Percentiles rank a stretch among this genome's conserved stretches.
These are phyloP conservation scores for Fomitopsis betulina DNA, from an alignment of 1,284 basidiomycete species.

Conservation along the genomic window DNA sequence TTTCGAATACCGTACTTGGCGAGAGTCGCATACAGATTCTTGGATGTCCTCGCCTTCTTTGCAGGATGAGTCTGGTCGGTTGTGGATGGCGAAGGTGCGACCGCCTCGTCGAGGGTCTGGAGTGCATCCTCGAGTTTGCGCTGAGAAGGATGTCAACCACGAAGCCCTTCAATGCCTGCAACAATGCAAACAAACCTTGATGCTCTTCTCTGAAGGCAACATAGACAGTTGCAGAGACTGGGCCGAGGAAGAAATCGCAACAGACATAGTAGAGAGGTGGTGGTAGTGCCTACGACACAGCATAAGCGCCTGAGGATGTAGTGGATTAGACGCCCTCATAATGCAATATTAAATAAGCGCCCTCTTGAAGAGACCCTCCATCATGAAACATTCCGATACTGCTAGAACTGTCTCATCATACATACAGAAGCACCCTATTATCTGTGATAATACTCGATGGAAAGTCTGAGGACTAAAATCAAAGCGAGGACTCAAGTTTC, in stretches of 20 bases:
- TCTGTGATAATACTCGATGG: no score
- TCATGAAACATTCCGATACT: no score
- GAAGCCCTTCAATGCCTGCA: neutral
- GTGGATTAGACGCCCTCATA: neutral
- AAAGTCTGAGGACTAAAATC: no score
- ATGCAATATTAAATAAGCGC: no score
- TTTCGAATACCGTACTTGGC: slow-evolving; percentile 70
- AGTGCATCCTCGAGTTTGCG: slow-evolving; percentile 74
- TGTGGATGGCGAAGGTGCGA: slow-evolving; percentile 31
- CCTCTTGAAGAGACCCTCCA: no score
- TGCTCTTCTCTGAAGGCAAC: slow-evolving; percentile 15
- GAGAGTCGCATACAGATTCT: slow-evolving; percentile 68
- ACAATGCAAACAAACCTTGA: slow-evolving; percentile 18
- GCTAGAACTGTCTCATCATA: no score
- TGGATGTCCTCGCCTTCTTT: slow-evolving; percentile 49
- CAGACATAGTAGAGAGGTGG: neutral
- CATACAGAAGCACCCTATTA: no score
- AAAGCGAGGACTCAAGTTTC: no score
- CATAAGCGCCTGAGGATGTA: neutral
- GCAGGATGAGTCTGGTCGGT: slow-evolving; percentile 38
- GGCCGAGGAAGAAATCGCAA: neutral
- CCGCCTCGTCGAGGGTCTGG: slow-evolving; percentile 56
- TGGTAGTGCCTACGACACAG: neutral
- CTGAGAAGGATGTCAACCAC: slow-evolving; percentile 31
- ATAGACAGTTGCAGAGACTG: neutral